Conservation (phyloP, 305 asterid species). For the Fraxinus sp. region DNA sequence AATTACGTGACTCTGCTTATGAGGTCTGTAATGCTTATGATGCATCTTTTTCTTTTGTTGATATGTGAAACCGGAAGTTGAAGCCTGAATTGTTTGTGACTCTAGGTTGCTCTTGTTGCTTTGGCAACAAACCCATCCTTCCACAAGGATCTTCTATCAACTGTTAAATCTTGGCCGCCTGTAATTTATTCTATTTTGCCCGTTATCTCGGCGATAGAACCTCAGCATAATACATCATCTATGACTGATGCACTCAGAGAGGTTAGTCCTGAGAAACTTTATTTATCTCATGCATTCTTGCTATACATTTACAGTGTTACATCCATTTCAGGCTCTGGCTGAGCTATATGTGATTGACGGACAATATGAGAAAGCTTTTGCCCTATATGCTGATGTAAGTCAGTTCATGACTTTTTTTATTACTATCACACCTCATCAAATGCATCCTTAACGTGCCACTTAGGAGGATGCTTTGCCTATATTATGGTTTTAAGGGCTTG, state of each 20-base stretch:
- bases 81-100: constrained; percentile 26
- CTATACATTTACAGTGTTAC: constrained; percentile 18
- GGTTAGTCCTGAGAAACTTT: constrained; percentile 46
- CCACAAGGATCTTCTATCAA: constrained; percentile 87
- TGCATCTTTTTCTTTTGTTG: not conserved
- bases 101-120: constrained; percentile 92
- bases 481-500: constrained; percentile 24
- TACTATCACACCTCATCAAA: constrained; percentile 2
- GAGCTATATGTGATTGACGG: constrained; percentile 83
- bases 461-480: constrained; percentile 14
- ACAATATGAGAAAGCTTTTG: constrained; percentile 86
- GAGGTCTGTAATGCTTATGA: constrained; percentile 58
- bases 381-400: constrained; percentile 94
- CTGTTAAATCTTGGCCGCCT: constrained; percentile 86
- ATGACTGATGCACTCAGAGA: constrained; percentile 78
- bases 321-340: constrained; percentile 74
- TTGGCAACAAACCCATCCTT: constrained; percentile 85
- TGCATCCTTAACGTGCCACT: constrained; percentile 15
- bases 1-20: constrained; percentile 91
- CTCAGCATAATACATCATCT: constrained; percentile 85
- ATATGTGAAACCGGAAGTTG: constrained; percentile 16
- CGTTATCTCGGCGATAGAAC: constrained; percentile 87
- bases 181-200: constrained; percentile 76
- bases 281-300: constrained; percentile 22
- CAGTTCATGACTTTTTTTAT: constrained; percentile 8